Evolutionary conservation across 1,139 yeast species (phyloP).

Genomic region (Geotrichum carabidarum): DNA sequence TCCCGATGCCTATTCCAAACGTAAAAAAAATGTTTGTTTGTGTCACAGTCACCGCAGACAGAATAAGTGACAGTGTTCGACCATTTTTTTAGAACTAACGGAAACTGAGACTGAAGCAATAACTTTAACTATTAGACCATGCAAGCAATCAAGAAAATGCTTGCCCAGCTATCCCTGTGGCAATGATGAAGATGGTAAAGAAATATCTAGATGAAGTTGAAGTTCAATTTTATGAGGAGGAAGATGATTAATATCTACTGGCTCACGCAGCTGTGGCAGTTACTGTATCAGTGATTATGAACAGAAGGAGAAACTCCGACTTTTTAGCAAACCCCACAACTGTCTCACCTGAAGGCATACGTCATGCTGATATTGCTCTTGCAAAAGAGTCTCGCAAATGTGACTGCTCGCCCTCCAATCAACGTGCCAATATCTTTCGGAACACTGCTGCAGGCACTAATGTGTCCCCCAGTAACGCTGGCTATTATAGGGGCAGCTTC

Average conservation of each 20-base stretch:
- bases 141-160: conserved; percentile 3
- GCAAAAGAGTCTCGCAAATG: not conserved
- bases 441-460: not conserved
- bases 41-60: not conserved
- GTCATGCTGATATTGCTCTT: not conserved
- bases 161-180: conserved; percentile 5
- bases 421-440: too few relatives aligned
- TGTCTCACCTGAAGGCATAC: not conserved
- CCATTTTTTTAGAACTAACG: not conserved
- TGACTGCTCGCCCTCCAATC: conserved; percentile 4
- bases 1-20: not conserved
- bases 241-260: not conserved
- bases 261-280: conserved; percentile 2
- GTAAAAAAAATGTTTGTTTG: not conserved
- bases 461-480: conserved; percentile 3
- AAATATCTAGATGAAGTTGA: not conserved
- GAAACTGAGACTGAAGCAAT: conserved; percentile 2
- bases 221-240: not conserved
- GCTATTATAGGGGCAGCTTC: conserved; percentile 6
- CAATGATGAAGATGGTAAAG: conserved; percentile 1
- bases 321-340: not conserved
- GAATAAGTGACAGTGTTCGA: not conserved
- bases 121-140: conserved; percentile 9
- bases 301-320: not conserved
- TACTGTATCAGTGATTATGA: not conserved